Conservation (phyloP, 202 grass and related monocot genomes). For the Schoenoplectus tabernaemontani region DNA sequence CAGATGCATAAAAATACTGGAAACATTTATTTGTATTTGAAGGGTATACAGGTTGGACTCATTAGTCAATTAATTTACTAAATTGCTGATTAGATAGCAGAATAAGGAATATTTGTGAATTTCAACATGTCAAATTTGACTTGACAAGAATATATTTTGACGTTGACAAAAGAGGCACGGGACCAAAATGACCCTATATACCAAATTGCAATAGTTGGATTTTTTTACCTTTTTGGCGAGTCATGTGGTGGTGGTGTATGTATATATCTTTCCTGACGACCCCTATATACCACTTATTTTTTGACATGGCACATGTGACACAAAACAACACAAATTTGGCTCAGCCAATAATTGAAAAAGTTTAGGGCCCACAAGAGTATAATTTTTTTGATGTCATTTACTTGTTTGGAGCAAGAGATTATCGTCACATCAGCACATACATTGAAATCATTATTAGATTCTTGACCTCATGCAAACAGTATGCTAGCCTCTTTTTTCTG, state of each 20-base stretch:
- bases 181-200: background rate
- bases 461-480: background rate
- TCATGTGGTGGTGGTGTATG: background rate
- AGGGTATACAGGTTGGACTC: no score
- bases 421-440: no score
- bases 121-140: background rate
- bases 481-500: background rate
- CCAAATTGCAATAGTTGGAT: background rate
- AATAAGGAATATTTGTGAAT: background rate
- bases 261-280: no score
- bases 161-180: background rate
- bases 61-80: no score
- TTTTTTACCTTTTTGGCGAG: no score
- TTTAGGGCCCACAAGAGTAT: constrained; percentile 7
- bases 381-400: constrained; percentile 10
- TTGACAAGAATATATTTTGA: background rate
- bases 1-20: background rate
- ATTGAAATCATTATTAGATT: constrained; percentile 1
- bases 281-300: no score
- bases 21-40: background rate
- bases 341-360: constrained; percentile 21
- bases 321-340: constrained; percentile 18
- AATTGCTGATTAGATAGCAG: background rate
- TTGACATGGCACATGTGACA: constrained; percentile 20
- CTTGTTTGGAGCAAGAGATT: no score